Conservation (phyloP, 495 filamentous ascomycete species). For the Tuber aestivum region DNA sequence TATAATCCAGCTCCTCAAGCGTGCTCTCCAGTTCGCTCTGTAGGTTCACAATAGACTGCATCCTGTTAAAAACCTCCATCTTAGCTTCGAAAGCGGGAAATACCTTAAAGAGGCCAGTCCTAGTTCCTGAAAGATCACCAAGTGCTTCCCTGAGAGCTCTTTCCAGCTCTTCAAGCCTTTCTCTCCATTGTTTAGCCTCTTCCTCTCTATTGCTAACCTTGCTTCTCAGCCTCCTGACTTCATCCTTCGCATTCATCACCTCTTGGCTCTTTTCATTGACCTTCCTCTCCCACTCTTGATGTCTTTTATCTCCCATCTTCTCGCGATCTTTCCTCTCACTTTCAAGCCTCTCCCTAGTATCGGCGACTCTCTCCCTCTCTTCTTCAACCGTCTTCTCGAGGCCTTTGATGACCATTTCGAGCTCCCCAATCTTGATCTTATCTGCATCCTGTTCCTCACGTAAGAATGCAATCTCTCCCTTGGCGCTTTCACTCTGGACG, state of each 20-base stretch:
- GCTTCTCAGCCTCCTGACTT: conserved; percentile 72
- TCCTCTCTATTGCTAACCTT: conserved; percentile 75
- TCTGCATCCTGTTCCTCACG: conserved; percentile 95
- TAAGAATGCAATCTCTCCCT: conserved; percentile 89
- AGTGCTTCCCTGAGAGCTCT: conserved; percentile 77
- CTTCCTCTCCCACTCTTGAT: conserved; percentile 71
- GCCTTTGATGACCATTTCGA: conserved; percentile 72
- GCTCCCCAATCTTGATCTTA: conserved; percentile 94
- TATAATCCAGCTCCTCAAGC: conserved; percentile 69
- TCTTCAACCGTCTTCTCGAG: conserved; percentile 65
- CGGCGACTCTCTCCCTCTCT: conserved; percentile 70
- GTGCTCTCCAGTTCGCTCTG: conserved; percentile 83
- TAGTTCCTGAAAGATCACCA: conserved; percentile 78
- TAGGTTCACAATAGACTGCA: conserved; percentile 71
- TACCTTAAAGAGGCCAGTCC: conserved; percentile 75
- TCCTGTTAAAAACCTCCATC: conserved; percentile 30
- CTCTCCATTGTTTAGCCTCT: conserved; percentile 81
- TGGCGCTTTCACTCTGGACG: conserved; percentile 85
- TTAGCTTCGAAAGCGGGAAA: conserved; percentile 19
- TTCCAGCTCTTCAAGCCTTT: conserved; percentile 82
- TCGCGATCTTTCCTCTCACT: conserved; percentile 81
- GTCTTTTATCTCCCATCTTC: conserved; percentile 74
- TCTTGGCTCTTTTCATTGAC: conserved; percentile 39
- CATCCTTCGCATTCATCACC: conserved; percentile 66
- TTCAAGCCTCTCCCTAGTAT: conserved; percentile 69